These are phyloP conservation scores for Microdochium nivale DNA, from an alignment of 2,329 filamentous ascomycete species.

Conservation along the genomic window DNA sequence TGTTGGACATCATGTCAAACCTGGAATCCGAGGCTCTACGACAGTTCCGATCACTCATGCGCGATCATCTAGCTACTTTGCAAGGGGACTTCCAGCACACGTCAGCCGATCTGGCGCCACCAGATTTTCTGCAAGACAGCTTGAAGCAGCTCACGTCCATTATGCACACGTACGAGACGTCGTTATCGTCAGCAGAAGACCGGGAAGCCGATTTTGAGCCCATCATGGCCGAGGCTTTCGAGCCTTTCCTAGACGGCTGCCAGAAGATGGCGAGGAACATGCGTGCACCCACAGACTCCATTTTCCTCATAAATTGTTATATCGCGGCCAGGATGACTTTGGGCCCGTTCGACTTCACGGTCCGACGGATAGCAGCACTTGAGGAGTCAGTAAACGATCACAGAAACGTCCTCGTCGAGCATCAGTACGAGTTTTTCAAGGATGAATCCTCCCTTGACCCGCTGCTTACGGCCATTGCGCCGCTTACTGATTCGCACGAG, in stretches of 20 bases:
- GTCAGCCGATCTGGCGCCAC: constrained; percentile 66
- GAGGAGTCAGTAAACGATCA: constrained; percentile 46
- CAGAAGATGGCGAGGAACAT: constrained; percentile 58
- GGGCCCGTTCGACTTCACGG: constrained; percentile 55
- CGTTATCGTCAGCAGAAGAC: constrained; percentile 51
- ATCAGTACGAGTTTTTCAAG: constrained; percentile 66
- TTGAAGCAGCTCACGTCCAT: constrained; percentile 70
- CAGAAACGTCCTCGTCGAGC: constrained; percentile 49
- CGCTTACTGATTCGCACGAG: constrained; percentile 23
- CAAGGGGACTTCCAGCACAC: constrained; percentile 64
- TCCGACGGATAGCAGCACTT: constrained; percentile 44
- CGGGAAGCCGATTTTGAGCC: constrained; percentile 63
- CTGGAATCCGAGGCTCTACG: constrained; percentile 70
- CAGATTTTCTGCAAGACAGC: constrained; percentile 72
- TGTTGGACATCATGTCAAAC: constrained; percentile 59
- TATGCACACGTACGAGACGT: constrained; percentile 81
- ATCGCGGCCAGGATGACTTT: constrained; percentile 49
- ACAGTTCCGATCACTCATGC: constrained; percentile 74
- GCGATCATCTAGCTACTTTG: constrained; percentile 68
- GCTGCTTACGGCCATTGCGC: constrained; percentile 50
- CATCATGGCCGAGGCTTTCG: constrained; percentile 70
- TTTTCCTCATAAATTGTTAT: constrained; percentile 69
- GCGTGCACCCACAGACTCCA: constrained; percentile 47
- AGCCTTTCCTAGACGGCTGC: constrained; percentile 76
- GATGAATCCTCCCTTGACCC: constrained; percentile 63